phyloP scores from a whole-genome alignment of 169 alveolate genomes.

The Eimeria acervulina region DNA sequence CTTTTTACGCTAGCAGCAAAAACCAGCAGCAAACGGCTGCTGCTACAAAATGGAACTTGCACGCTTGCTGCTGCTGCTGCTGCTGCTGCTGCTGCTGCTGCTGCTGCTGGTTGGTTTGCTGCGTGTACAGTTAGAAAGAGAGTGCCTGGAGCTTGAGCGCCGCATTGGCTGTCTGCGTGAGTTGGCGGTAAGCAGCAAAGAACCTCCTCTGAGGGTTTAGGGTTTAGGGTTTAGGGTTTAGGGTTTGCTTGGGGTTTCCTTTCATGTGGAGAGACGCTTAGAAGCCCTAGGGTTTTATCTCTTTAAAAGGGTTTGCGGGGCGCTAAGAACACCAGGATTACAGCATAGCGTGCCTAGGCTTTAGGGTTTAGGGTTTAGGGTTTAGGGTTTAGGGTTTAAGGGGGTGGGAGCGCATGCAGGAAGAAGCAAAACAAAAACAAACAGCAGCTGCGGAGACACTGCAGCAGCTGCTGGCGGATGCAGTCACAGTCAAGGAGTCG shows the following conservation, averaged over 20 bases:
- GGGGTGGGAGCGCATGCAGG: neutral
- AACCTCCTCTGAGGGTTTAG: conserved; percentile 3
- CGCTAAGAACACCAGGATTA: neutral
- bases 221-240: neutral
- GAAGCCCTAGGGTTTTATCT: too few relatives aligned
- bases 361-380: conserved; percentile 38
- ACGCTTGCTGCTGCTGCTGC: neutral
- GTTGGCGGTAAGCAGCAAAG: conserved; percentile 16
- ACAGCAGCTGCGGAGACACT: conserved; percentile 66
- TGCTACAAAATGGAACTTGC: neutral
- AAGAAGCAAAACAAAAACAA: conserved; percentile 44
- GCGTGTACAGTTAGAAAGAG: conserved; percentile 28
- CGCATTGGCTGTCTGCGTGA: conserved; percentile 44
- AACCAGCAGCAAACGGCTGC: neutral
- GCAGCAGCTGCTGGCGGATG: conserved; percentile 46
- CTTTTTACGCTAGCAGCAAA: neutral
- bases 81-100: neutral
- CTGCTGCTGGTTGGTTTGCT: neutral
- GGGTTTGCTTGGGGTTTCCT: neutral
- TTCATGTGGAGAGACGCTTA: too few relatives aligned
- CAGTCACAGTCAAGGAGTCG: conserved; percentile 11
- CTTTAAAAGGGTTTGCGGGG: neutral
- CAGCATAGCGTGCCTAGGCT: neutral
- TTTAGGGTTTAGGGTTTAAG: conserved; percentile 13
- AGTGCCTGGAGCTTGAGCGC: conserved; percentile 62